Conservation (phyloP, 2,329 filamentous ascomycete genomes). For the Acarospora socialis region DNA sequence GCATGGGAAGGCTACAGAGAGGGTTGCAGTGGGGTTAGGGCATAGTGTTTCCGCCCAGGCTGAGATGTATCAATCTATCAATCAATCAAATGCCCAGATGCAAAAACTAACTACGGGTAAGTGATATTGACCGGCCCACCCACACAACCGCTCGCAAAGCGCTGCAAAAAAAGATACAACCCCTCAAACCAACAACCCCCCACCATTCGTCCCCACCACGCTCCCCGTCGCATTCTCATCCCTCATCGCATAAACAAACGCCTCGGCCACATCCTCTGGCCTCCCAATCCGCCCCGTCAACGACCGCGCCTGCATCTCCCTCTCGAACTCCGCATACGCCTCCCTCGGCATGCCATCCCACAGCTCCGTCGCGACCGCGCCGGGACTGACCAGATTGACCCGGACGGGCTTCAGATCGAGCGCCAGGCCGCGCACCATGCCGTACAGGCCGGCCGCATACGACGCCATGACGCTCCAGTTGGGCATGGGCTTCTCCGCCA, state of each 20-base stretch:
- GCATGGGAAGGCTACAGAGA: no score
- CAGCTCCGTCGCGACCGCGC: conserved; percentile 35
- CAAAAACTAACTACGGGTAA: no score
- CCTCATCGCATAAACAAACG: conserved; percentile 34
- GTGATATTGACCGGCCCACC: no score
- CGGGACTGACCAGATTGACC: conserved; percentile 48
- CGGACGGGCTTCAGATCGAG: conserved; percentile 49
- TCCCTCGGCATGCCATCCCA: conserved; percentile 20
- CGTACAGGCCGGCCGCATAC: conserved; percentile 37
- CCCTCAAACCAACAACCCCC: conserved; percentile 17
- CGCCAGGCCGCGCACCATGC: conserved; percentile 42
- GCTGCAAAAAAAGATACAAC: no score
- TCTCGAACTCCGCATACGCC: no score
- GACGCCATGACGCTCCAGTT: conserved; percentile 37
- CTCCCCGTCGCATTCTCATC: conserved; percentile 33
- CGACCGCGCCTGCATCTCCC: no score
- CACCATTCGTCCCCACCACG: conserved; percentile 31
- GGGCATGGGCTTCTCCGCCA: conserved; percentile 36
- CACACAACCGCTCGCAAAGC: no score
- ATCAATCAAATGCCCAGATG: no score
- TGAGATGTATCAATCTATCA: no score
- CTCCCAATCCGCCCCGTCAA: conserved; percentile 32
- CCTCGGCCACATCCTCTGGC: conserved; percentile 32
- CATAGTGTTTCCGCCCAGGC: no score
- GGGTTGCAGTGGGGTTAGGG: no score